phyloP scores from a whole-genome alignment of 805 yeast genomes.

The Ascoidea rubescens region DNA sequence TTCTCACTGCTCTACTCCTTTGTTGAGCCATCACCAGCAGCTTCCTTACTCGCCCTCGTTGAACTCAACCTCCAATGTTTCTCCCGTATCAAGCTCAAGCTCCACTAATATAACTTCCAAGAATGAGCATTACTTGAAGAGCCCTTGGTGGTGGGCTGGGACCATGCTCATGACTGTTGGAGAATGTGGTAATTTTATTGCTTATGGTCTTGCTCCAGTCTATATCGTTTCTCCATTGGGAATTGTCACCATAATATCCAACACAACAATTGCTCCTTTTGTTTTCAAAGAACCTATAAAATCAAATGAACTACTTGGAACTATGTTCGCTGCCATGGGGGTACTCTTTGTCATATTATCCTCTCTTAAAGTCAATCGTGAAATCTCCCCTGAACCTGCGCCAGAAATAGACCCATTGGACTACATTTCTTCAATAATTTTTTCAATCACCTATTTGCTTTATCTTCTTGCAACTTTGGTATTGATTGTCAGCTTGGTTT shows the following conservation, averaged over 20 bases:
- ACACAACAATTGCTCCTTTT: conserved; percentile 33
- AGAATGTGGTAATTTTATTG: conserved; percentile 32
- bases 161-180: conserved; percentile 27
- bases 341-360: conserved; percentile 27
- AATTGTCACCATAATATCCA: conserved; percentile 32
- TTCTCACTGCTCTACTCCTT: not conserved
- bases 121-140: conserved; percentile 7
- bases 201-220: conserved; percentile 34
- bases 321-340: conserved; percentile 26
- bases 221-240: conserved; percentile 35
- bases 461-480: conserved; percentile 16
- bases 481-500: conserved; percentile 9
- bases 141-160: conserved; percentile 27
- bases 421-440: conserved; percentile 15
- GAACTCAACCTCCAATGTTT: not conserved
- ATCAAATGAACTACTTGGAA: conserved; percentile 23
- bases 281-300: conserved; percentile 26
- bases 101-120: not conserved
- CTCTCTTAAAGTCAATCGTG: conserved; percentile 15
- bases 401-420: conserved; percentile 16
- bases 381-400: conserved; percentile 1
- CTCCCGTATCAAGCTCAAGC: conserved; percentile 1
- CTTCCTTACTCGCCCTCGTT: not conserved
- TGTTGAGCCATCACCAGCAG: not conserved
- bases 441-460: conserved; percentile 14